A percentile compares a stretch with the other conserved stretches of the same genome.
These are phyloP conservation scores for Moelleriella libera DNA, from an alignment of 2,329 filamentous ascomycete genomes.

Conservation along the genomic window DNA sequence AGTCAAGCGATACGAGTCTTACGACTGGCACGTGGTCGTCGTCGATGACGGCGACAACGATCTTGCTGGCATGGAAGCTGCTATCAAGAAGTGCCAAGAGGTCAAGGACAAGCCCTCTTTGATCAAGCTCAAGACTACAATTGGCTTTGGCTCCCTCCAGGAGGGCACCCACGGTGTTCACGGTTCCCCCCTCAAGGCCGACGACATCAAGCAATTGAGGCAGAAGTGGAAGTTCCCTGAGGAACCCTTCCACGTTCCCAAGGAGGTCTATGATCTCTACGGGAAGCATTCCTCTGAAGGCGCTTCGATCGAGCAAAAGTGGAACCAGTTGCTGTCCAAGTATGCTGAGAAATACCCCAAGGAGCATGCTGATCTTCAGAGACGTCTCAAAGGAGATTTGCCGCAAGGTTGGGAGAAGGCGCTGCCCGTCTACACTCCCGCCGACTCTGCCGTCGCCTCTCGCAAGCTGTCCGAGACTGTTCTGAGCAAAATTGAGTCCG, in stretches of 20 bases:
- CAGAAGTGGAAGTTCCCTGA: conserved; percentile 88
- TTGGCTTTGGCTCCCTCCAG: conserved; percentile 87
- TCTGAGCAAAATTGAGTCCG: conserved; percentile 71
- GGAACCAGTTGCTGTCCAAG: conserved; percentile 85
- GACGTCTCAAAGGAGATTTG: conserved; percentile 69
- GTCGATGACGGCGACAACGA: conserved; percentile 84
- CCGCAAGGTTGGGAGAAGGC: conserved; percentile 94
- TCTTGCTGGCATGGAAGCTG: conserved; percentile 74
- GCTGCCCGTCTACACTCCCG: conserved; percentile 80
- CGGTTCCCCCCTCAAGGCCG: conserved; percentile 87
- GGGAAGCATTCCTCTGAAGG: conserved; percentile 73
- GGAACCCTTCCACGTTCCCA: conserved; percentile 82
- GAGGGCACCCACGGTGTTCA: conserved; percentile 93
- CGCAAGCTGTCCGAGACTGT: conserved; percentile 95
- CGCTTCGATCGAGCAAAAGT: conserved; percentile 82
- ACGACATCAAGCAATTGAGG: conserved; percentile 92
- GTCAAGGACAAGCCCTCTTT: conserved; percentile 94
- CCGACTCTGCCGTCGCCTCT: conserved; percentile 74
- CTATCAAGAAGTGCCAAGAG: conserved; percentile 70
- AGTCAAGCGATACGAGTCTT: conserved; percentile 83
- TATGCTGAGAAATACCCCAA: conserved; percentile 67
- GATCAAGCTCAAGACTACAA: conserved; percentile 95
- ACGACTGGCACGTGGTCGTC: conserved; percentile 84
- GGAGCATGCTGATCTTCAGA: conserved; percentile 67
- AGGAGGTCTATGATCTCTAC: conserved; percentile 88